Conservation (phyloP, 1,284 basidiomycete genomes). For the Pyrrhoderma lamaoense region DNA sequence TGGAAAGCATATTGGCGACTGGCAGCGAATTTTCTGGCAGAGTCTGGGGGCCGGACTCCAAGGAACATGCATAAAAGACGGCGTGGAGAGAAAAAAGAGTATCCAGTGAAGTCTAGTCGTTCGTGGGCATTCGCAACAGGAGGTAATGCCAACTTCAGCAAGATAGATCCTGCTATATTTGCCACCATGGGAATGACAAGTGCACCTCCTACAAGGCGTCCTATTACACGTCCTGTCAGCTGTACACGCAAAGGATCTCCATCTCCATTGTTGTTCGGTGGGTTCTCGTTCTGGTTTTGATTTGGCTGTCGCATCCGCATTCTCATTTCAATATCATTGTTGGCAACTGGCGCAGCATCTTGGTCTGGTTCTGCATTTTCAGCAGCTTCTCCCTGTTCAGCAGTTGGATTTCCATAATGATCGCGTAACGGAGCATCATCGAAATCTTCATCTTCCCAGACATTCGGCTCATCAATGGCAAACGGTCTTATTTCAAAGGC, state of each 20-base stretch:
- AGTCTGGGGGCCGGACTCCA: constrained; percentile 38
- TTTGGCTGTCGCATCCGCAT: not conserved
- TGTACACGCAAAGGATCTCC: constrained; percentile 31
- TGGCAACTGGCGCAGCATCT: constrained; percentile 18
- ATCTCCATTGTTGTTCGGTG: constrained; percentile 22
- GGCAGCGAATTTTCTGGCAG: constrained; percentile 22
- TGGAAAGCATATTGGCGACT: constrained; percentile 21
- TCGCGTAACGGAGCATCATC: no score
- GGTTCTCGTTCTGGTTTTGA: constrained; percentile 17
- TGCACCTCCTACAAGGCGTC: constrained; percentile 57
- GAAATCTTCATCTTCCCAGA: no score
- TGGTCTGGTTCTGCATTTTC: constrained; percentile 25
- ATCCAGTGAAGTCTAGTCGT: constrained; percentile 3
- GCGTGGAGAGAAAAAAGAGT: not conserved
- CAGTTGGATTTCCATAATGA: no score
- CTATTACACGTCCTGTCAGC: constrained; percentile 51
- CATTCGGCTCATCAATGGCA: no score
- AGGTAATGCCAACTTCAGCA: constrained; percentile 36
- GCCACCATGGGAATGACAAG: constrained; percentile 59
- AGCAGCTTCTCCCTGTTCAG: not conserved
- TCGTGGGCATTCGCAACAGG: constrained; percentile 3
- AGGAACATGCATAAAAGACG: constrained; percentile 44
- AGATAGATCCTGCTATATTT: constrained; percentile 51
- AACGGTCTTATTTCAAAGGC: no score
- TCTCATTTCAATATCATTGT: constrained; percentile 4